A percentile compares a stretch with the other conserved stretches of the same genome.
Conservation (phyloP, 2,329 filamentous ascomycete genomes). For the Catunica adiposa region DNA sequence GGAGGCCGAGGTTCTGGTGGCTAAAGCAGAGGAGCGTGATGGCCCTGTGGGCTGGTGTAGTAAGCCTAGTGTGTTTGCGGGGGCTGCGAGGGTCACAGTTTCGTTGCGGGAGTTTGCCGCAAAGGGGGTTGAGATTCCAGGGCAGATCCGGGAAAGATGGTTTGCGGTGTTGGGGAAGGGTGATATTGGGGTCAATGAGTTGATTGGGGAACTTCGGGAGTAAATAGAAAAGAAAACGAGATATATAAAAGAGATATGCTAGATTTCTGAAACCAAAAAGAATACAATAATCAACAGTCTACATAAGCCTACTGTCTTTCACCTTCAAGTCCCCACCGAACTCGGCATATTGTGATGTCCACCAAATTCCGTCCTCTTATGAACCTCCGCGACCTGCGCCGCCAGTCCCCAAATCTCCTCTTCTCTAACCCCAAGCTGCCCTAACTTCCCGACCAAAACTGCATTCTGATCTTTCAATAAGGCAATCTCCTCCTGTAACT, state of each 20-base stretch:
- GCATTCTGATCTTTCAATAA: slow-evolving; percentile 45
- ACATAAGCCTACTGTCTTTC: neutral
- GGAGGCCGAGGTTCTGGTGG: slow-evolving; percentile 17
- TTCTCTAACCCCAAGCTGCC: slow-evolving; percentile 24
- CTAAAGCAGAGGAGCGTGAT: slow-evolving; percentile 29
- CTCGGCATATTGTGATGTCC: neutral
- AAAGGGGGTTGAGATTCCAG: slow-evolving; percentile 6
- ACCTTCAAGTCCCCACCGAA: neutral
- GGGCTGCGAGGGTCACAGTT: slow-evolving; percentile 34
- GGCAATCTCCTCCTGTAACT: slow-evolving; percentile 36
- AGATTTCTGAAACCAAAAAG: neutral
- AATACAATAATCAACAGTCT: neutral
- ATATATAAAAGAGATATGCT: neutral
- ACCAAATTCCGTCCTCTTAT: neutral
- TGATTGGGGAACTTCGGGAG: neutral
- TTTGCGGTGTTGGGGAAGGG: slow-evolving; percentile 8
- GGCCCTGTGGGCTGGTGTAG: slow-evolving; percentile 59
- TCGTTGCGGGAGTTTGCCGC: slow-evolving; percentile 23
- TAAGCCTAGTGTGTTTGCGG: slow-evolving; percentile 48
- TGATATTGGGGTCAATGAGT: neutral
- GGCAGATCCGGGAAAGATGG: slow-evolving; percentile 12
- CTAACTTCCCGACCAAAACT: slow-evolving; percentile 36
- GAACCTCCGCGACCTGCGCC: neutral
- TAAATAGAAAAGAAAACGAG: neutral
- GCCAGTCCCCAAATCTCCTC: slow-evolving; percentile 8